A percentile compares a stretch with the other conserved stretches of the same genome.
Conservation (phyloP, 371 early-diverging fungal species). For the Mucor irregularis region DNA sequence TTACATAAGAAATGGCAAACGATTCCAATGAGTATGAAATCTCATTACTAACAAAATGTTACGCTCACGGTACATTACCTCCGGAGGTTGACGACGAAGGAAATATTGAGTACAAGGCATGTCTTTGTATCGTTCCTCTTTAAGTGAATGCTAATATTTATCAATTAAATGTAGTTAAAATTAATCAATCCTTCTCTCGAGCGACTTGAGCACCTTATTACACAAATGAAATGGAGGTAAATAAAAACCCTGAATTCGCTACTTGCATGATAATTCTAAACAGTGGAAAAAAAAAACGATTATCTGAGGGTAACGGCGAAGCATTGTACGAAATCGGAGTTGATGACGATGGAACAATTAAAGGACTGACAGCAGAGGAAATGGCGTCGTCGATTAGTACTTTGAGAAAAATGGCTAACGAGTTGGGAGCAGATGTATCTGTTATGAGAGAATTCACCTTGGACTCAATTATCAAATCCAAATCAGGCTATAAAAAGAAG, state of each 20-base stretch:
- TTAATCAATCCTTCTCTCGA: conserved; percentile 71
- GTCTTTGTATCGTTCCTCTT: not conserved
- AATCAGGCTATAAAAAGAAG: not conserved
- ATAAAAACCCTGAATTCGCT: too few species aligned
- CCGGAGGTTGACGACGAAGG: conserved; percentile 85
- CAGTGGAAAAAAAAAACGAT: conserved; percentile 20
- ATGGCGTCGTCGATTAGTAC: conserved; percentile 64
- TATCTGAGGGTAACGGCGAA: conserved; percentile 88
- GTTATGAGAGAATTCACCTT: conserved; percentile 37
- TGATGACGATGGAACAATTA: conserved; percentile 80
- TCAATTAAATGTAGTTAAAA: conserved; percentile 57
- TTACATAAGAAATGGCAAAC: conserved; percentile 14
- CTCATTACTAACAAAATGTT: conserved; percentile 21
- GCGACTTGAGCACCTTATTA: conserved; percentile 83
- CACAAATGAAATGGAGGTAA: conserved; percentile 89
- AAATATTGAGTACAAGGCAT: conserved; percentile 87
- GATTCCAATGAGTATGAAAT: not conserved
- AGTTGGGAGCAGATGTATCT: conserved; percentile 56
- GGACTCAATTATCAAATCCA: not conserved
- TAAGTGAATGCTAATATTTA: not conserved
- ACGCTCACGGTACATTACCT: conserved; percentile 52
- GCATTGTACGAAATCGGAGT: conserved; percentile 92
- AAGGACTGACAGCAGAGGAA: conserved; percentile 63
- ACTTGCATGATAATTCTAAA: too few species aligned
- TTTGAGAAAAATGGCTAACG: conserved; percentile 64